Evolutionary conservation across 2,329 filamentous ascomycete species (phyloP).

Genomic region (Aureobasidium leucospermi): DNA sequence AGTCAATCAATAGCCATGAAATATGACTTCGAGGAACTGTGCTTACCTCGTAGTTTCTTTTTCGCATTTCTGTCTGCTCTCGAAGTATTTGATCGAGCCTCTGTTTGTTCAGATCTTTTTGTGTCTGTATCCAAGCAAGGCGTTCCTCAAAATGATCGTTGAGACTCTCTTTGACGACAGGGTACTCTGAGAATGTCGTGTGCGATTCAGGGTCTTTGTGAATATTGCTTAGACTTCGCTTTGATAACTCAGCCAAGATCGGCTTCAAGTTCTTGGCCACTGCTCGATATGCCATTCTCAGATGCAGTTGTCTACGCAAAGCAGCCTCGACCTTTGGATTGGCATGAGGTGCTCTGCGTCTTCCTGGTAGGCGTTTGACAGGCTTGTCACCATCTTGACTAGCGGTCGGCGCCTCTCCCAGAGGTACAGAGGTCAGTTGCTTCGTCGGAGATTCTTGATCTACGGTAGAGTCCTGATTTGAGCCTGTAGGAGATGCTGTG

Average conservation of each 20-base stretch:
- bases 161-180: slow-evolving; percentile 46
- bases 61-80: slow-evolving; percentile 29
- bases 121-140: slow-evolving; percentile 31
- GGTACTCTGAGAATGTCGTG: slow-evolving; percentile 48
- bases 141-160: slow-evolving; percentile 38
- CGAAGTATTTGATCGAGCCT: slow-evolving; percentile 30
- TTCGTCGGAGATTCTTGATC: slow-evolving; percentile 11
- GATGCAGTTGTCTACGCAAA: slow-evolving; percentile 53
- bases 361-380: slow-evolving; percentile 23
- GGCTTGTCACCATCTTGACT: slow-evolving; percentile 13
- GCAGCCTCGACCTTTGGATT: slow-evolving; percentile 39
- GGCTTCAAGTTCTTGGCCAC: slow-evolving; percentile 58
- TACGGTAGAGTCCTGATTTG: neutral
- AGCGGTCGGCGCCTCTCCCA: neutral
- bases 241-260: slow-evolving; percentile 58
- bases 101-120: slow-evolving; percentile 30
- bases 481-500: slow-evolving; percentile 5
- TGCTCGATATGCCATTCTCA: slow-evolving; percentile 58
- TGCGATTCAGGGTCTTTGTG: slow-evolving; percentile 48
- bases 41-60: slow-evolving; percentile 31
- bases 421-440: neutral
- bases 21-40: slow-evolving; percentile 27
- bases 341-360: slow-evolving; percentile 41
- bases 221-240: slow-evolving; percentile 51
- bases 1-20: slow-evolving; percentile 17